A percentile compares a stretch with the other conserved stretches of the same genome.
phyloP scores from a whole-genome alignment of 371 early-diverging fungal species.

The Saksenaea oblongispora region DNA sequence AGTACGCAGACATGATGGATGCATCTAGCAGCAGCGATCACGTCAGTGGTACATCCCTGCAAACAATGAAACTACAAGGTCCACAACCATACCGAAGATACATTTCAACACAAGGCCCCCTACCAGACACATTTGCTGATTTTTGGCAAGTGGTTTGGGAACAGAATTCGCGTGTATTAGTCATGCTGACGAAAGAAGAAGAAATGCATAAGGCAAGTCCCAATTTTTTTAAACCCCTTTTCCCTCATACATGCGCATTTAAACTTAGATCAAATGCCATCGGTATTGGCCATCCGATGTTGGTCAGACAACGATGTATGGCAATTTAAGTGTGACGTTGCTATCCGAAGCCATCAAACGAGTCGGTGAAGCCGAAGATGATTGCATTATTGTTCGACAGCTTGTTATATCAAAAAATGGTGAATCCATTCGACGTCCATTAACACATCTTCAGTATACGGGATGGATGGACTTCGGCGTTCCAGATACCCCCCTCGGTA shows the following conservation, averaged over 20 bases:
- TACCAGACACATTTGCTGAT: constrained; percentile 78
- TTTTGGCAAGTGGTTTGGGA: constrained; percentile 95
- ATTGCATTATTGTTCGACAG: constrained; percentile 29
- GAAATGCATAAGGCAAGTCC: constrained; percentile 78
- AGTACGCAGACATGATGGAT: constrained; percentile 17
- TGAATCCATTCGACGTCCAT: constrained; percentile 31
- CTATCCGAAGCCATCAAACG: constrained; percentile 23
- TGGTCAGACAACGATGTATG: constrained; percentile 39
- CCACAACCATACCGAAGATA: constrained; percentile 50
- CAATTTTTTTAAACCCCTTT: neutral
- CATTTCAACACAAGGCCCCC: constrained; percentile 89
- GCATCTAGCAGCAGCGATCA: constrained; percentile 12
- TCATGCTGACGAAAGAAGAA: constrained; percentile 88
- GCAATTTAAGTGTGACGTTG: constrained; percentile 35
- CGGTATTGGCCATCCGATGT: constrained; percentile 72
- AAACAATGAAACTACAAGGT: constrained; percentile 22
- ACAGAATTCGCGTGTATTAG: constrained; percentile 71
- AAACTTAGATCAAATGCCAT: constrained; percentile 62
- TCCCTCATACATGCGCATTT: constrained; percentile 7
- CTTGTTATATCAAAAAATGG: constrained; percentile 15
- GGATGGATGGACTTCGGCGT: constrained; percentile 94
- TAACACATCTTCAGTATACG: constrained; percentile 80
- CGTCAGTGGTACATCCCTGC: constrained; percentile 19
- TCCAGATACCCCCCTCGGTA: constrained; percentile 63
- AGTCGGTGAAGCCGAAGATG: constrained; percentile 25